A percentile compares a stretch with the other conserved stretches of the same genome.
Evolutionary conservation across 495 filamentous ascomycete genomes (phyloP).

Genomic region (Pyrenopolyporus hunteri): DNA sequence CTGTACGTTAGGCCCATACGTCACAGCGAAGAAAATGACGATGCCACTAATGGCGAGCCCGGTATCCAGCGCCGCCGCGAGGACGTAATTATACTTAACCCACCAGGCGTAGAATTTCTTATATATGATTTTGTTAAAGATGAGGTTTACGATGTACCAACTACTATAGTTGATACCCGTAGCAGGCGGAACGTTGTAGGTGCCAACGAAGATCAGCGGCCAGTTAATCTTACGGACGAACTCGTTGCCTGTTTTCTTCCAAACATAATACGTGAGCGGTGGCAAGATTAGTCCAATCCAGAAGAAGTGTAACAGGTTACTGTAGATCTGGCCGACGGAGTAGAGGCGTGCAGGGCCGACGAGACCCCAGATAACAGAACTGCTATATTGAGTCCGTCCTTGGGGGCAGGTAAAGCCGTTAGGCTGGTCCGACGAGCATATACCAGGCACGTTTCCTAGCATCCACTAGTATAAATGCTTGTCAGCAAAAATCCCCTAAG

Average conservation of each 20-base stretch:
- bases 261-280: constrained; percentile 38
- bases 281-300: constrained; percentile 41
- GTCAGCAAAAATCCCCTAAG: neutral
- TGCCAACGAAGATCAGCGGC: constrained; percentile 56
- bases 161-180: constrained; percentile 59
- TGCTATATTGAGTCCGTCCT: constrained; percentile 42
- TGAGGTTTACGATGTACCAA: constrained; percentile 55
- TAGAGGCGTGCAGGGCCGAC: constrained; percentile 39
- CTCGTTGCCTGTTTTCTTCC: constrained; percentile 38
- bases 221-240: constrained; percentile 51
- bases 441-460: constrained; percentile 40
- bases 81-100: constrained; percentile 45
- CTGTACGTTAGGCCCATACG: constrained; percentile 39
- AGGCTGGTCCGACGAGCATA: constrained; percentile 38
- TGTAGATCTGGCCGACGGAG: constrained; percentile 38
- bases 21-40: constrained; percentile 46
- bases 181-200: constrained; percentile 47
- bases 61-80: constrained; percentile 39
- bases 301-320: constrained; percentile 37
- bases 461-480: constrained; percentile 38
- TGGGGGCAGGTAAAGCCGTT: constrained; percentile 39
- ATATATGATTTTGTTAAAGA: constrained; percentile 53
- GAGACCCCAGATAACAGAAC: constrained; percentile 41
- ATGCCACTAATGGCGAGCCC: constrained; percentile 43
- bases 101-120: constrained; percentile 51